Conservation (phyloP, 2,329 filamentous ascomycete species). For the Fusarium abutilonis region DNA sequence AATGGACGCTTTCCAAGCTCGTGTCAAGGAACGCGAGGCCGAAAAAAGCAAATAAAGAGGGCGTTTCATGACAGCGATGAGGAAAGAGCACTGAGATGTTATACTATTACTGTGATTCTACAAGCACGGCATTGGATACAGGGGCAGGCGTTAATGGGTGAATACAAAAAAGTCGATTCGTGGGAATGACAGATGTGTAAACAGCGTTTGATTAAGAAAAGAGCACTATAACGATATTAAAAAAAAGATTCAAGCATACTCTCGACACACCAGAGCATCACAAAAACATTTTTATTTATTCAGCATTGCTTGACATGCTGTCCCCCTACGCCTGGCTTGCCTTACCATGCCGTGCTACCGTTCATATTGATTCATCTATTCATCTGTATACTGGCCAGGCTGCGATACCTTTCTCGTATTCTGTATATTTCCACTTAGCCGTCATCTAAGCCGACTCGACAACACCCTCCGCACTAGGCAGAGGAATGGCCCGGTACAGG, state of each 20-base stretch:
- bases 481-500: slow-evolving; percentile 78
- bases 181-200: not conserved
- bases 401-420: not conserved
- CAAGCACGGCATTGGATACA: slow-evolving; percentile 7
- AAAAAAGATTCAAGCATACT: not conserved
- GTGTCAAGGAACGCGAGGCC: slow-evolving; percentile 52
- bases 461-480: slow-evolving; percentile 67
- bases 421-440: not conserved
- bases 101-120: slow-evolving; percentile 30
- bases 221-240: not conserved
- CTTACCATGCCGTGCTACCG: slow-evolving; percentile 18
- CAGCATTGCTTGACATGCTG: slow-evolving; percentile 24
- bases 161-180: not conserved
- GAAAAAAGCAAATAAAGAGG: slow-evolving; percentile 41
- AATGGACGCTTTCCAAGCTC: slow-evolving; percentile 53
- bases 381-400: slow-evolving; percentile 6
- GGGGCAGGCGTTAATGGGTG: slow-evolving; percentile 23
- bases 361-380: slow-evolving; percentile 25
- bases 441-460: slow-evolving; percentile 38
- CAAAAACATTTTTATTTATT: slow-evolving; percentile 25
- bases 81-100: not conserved
- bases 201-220: not conserved
- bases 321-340: slow-evolving; percentile 32
- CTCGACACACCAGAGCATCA: not conserved
- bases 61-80: slow-evolving; percentile 3